A percentile compares a stretch with the other conserved stretches of the same genome.
These are phyloP conservation scores for Amphibolis antarctica DNA, from an alignment of 106 monocot genomes.

Conservation along the genomic window DNA sequence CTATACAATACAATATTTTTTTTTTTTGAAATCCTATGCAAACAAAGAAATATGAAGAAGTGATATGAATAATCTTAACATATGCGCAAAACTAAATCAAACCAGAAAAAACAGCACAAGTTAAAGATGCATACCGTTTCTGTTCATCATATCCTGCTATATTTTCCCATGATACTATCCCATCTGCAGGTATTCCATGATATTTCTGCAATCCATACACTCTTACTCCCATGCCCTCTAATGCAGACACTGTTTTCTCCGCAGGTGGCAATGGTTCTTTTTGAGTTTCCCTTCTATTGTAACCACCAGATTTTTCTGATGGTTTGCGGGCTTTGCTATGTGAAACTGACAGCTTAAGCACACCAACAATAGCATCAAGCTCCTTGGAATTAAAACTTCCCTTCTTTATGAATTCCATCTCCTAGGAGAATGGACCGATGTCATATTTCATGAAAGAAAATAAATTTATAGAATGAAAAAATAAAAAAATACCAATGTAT, in stretches of 20 bases:
- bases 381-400: conserved; percentile 63
- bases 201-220: conserved; percentile 69
- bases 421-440: conserved; percentile 18
- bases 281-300: conserved; percentile 25
- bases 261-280: conserved; percentile 19
- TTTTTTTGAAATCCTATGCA: no score
- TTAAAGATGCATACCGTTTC: conserved; percentile 40
- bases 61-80: no score
- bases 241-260: conserved; percentile 50
- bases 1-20: no score
- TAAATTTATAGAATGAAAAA: background rate
- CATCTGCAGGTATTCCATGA: conserved; percentile 33
- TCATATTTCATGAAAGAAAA: background rate
- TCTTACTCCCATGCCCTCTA: conserved; percentile 93
- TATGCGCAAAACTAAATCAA: no score
- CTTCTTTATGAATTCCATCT: conserved; percentile 86
- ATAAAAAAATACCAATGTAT: background rate
- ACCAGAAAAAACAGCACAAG: background rate
- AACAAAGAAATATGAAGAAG: no score
- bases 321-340: conserved; percentile 21
- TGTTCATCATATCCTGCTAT: conserved; percentile 95
- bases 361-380: conserved; percentile 65
- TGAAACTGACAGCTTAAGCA: conserved; percentile 48
- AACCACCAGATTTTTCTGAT: conserved; percentile 20
- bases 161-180: conserved; percentile 71